A percentile compares a stretch with the other conserved stretches of the same genome.
These are phyloP conservation scores for Multifurca ochricompacta DNA, from an alignment of 768 basidiomycete species.

Conservation along the genomic window DNA sequence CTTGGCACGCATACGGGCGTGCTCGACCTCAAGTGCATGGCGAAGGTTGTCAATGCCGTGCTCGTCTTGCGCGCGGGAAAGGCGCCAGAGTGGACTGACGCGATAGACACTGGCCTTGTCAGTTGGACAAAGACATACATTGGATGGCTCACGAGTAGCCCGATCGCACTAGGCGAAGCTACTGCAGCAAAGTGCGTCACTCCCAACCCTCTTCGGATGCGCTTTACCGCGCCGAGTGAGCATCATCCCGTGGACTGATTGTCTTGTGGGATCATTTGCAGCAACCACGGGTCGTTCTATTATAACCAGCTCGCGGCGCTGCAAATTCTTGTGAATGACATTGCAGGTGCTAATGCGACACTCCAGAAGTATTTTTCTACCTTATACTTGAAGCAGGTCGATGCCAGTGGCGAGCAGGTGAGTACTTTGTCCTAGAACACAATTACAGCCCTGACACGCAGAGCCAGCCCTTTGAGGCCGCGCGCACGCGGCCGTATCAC, in stretches of 20 bases:
- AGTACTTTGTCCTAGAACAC: not conserved
- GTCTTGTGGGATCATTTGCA: not conserved
- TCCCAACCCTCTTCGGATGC: too few species aligned
- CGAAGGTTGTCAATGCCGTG: constrained; percentile 27
- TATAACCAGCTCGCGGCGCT: constrained; percentile 27
- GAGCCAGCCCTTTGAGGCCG: constrained; percentile 27
- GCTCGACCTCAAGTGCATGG: constrained; percentile 26
- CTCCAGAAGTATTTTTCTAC: constrained; percentile 26
- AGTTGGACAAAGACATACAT: constrained; percentile 27
- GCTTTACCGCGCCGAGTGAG: too few species aligned
- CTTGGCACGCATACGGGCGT: not conserved
- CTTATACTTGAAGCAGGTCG: constrained; percentile 25
- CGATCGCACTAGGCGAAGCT: constrained; percentile 21
- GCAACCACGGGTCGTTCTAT: constrained; percentile 32
- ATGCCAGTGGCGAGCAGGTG: constrained; percentile 26
- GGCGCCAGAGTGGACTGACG: constrained; percentile 25
- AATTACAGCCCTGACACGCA: not conserved
- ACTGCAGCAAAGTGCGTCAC: constrained; percentile 25
- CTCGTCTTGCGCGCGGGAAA: constrained; percentile 24
- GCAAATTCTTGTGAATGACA: constrained; percentile 27
- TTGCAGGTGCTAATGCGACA: constrained; percentile 22
- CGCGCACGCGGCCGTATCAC: constrained; percentile 28
- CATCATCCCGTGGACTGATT: not conserved
- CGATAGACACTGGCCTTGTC: constrained; percentile 24
- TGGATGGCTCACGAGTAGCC: constrained; percentile 25